phyloP scores from a whole-genome alignment of 2,329 filamentous ascomycete species.

The Paracorniculantispora psalliotae region DNA sequence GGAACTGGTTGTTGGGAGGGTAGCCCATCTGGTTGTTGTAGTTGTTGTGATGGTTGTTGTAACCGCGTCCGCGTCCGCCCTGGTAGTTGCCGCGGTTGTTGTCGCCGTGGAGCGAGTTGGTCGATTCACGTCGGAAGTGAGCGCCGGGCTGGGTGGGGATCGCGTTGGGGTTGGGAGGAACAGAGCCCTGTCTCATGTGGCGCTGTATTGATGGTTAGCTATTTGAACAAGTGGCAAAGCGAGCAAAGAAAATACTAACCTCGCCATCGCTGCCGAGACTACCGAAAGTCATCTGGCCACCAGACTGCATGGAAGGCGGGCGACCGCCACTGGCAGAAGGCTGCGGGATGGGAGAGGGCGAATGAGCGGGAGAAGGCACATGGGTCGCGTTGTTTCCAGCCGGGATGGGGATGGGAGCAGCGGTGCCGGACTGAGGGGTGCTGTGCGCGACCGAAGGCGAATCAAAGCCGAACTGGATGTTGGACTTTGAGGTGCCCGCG shows the following conservation, averaged over 20 bases:
- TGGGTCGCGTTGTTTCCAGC: conserved; percentile 59
- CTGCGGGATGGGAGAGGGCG: conserved; percentile 89
- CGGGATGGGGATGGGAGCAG: conserved; percentile 59
- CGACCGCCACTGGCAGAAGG: conserved; percentile 79
- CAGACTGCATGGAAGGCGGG: conserved; percentile 72
- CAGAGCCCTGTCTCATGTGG: conserved; percentile 63
- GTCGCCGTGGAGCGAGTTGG: conserved; percentile 65
- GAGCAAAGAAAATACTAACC: conserved; percentile 51
- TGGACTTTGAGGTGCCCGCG: conserved; percentile 15
- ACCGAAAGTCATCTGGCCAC: conserved; percentile 70
- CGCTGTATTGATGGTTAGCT: conserved; percentile 37
- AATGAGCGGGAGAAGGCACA: conserved; percentile 77
- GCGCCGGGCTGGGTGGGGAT: conserved; percentile 59
- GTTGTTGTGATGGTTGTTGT: conserved; percentile 32
- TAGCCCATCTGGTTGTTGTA: conserved; percentile 44
- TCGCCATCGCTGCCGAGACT: conserved; percentile 76
- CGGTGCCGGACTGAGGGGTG: conserved; percentile 53
- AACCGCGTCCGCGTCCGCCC: conserved; percentile 46
- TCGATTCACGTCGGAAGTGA: conserved; percentile 82
- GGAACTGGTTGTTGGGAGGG: conserved; percentile 39
- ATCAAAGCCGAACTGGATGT: conserved; percentile 78
- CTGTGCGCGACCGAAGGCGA: conserved; percentile 64
- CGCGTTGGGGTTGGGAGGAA: conserved; percentile 56
- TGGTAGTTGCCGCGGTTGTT: conserved; percentile 50
- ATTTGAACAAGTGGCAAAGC: conserved; percentile 13